Evolutionary conservation across 805 yeast species (phyloP), one percentile per base, ranked within the genome.

Genomic region (Kodamaea sagamina): DNA sequence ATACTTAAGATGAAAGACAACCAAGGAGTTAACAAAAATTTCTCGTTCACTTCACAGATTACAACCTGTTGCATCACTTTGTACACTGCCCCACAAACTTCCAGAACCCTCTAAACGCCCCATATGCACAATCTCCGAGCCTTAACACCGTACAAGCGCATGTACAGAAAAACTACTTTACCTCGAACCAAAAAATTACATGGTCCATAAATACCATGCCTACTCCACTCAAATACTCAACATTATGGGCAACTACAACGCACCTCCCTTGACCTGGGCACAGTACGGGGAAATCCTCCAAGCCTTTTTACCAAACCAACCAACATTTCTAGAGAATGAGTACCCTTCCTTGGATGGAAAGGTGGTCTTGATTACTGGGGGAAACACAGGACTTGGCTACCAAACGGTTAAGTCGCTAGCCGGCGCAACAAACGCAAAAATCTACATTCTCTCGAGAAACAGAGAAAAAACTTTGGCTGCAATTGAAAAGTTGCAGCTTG

Each of bases 321-420:
- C 71, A 7, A 38, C 44, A 2, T 64, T 48, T 39, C 39, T 55
- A n/a, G 66, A 66, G 11, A 48, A 53, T 1, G 52, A 59, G 17
- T 66, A 63, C 41, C 75, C 75, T 11, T 61, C 62, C 40, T 50
- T 71, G 36, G 55, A 63, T 2, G 68, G 62, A 5, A 68, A 64
- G 48, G 59, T 57, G n/a, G 69, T 69, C 11, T 47, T 67, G 17
- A 65, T 71, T 7, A 69, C 75, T 5, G 75, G 75, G 39, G 61
- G 62, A 17, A 68, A 63, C 37, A 51, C 71, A 6, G 75, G 75
- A 35, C 58, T 71, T 38, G 52, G 52, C 28, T 48, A 56, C 22
- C 61, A 66, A 28, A 53, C 59, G 8, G 57, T 62, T 3, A 62
- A 58, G 41, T 51, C 61, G 7, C 54, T 73, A 9, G 48, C 59